Percentiles rank a stretch among this genome's conserved stretches.
phyloP scores from a whole-genome alignment of 768 basidiomycete species.

The Mycena rosella region DNA sequence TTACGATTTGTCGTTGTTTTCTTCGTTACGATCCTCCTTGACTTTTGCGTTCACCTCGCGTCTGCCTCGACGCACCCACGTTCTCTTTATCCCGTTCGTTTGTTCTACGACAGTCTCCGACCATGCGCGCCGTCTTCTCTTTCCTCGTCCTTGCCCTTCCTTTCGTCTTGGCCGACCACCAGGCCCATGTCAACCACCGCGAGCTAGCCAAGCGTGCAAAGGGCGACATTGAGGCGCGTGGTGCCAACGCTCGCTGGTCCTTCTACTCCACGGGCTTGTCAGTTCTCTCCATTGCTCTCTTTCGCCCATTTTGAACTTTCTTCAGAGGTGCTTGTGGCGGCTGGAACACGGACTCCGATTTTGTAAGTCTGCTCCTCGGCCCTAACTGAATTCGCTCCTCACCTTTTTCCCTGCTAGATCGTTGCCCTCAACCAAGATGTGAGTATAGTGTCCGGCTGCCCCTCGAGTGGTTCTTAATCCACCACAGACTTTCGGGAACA shows the following conservation, averaged over 20 bases:
- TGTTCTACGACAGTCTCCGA: conserved; percentile 1
- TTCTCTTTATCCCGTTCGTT: conserved; percentile 25
- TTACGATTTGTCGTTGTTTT: neutral
- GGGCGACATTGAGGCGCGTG: conserved; percentile 53
- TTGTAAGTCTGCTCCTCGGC: conserved; percentile 49
- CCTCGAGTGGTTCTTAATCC: neutral
- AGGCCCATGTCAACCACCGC: conserved; percentile 54
- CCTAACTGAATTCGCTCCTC: conserved; percentile 1
- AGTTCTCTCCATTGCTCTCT: conserved; percentile 9
- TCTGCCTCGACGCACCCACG: conserved; percentile 23
- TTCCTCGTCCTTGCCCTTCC: conserved; percentile 50
- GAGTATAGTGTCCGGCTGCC: conserved; percentile 24
- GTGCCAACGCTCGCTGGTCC: conserved; percentile 60
- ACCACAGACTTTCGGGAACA: conserved; percentile 15
- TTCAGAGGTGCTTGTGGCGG: conserved; percentile 70
- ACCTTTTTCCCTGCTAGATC: conserved; percentile 51
- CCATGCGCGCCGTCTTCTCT: conserved; percentile 36
- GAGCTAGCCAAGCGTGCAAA: conserved; percentile 63
- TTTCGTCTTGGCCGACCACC: conserved; percentile 53
- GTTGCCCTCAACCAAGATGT: conserved; percentile 65
- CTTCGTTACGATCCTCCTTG: no score
- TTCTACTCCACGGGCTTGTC: conserved; percentile 70
- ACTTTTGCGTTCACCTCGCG: conserved; percentile 16
- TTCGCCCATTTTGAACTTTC: conserved; percentile 18
- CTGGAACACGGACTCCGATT: conserved; percentile 54